A percentile compares a stretch with the other conserved stretches of the same genome.
These are phyloP conservation scores for Acidomyces sp. DNA, from an alignment of 495 filamentous ascomycete genomes.

Conservation along the genomic window DNA sequence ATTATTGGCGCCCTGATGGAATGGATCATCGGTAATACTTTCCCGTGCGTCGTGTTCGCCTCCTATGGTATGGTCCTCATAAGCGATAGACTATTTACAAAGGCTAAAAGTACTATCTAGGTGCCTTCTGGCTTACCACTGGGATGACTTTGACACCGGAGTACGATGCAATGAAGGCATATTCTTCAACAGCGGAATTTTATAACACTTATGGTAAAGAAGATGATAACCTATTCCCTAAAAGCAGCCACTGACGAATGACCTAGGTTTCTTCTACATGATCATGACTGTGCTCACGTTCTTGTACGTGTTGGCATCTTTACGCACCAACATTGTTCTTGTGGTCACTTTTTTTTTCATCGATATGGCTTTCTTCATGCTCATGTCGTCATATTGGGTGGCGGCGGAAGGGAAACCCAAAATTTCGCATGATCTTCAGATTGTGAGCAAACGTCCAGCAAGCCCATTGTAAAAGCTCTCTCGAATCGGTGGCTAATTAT, in stretches of 20 bases:
- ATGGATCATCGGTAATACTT: constrained; percentile 13
- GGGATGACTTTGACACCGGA: constrained; percentile 4
- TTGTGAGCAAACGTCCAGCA: too few relatives aligned
- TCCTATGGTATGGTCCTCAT: neutral
- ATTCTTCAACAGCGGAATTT: too few relatives aligned
- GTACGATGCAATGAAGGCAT: constrained; percentile 4
- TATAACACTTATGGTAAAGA: too few relatives aligned
- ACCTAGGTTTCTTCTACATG: constrained; percentile 9
- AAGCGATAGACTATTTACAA: neutral
- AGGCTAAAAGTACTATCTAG: constrained; percentile 1
- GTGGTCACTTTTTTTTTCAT: constrained; percentile 6
- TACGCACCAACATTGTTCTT: constrained; percentile 10
- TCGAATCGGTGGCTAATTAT: too few relatives aligned
- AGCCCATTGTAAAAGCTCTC: too few relatives aligned
- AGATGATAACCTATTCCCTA: too few relatives aligned
- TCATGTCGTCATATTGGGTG: constrained; percentile 1
- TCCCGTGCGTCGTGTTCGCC: constrained; percentile 8
- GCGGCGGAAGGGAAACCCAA: constrained; percentile 3
- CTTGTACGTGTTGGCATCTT: constrained; percentile 1
- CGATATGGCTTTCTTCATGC: constrained; percentile 2
- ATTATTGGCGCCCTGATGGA: constrained; percentile 5
- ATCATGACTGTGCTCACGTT: constrained; percentile 10
- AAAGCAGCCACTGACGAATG: too few relatives aligned
- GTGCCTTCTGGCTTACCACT: constrained; percentile 6
- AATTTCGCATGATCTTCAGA: too few relatives aligned